Percentiles rank a stretch among this genome's conserved stretches.
Conservation (phyloP, 2,329 filamentous ascomycete genomes). For the Myrmaecium sp. region DNA sequence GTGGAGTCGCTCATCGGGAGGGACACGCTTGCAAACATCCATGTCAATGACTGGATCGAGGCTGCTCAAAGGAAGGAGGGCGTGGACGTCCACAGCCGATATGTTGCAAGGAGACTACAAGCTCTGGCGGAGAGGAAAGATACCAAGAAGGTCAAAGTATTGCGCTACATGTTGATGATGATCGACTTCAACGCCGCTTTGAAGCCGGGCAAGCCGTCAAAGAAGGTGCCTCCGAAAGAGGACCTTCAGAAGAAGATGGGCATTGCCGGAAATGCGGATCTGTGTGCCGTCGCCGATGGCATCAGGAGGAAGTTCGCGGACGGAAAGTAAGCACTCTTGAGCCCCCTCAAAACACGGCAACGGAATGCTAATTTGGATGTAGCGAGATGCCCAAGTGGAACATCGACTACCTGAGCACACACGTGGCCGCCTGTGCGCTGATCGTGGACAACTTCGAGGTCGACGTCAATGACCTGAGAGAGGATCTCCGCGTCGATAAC, state of each 20-base stretch:
- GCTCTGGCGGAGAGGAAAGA: conserved; percentile 37
- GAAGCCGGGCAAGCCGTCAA: conserved; percentile 17
- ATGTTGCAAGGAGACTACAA: conserved; percentile 46
- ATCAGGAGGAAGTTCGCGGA: conserved; percentile 55
- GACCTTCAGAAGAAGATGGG: conserved; percentile 41
- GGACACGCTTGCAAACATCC: conserved; percentile 49
- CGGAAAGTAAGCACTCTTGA: conserved; percentile 21
- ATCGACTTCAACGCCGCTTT: conserved; percentile 30
- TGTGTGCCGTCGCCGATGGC: conserved; percentile 46
- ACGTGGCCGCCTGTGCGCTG: conserved; percentile 54
- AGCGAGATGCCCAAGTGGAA: conserved; percentile 53
- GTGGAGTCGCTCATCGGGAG: conserved; percentile 47
- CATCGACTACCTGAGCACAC: conserved; percentile 53
- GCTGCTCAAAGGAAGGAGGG: conserved; percentile 40
- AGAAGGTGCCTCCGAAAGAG: conserved; percentile 41
- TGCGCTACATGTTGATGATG: conserved; percentile 31
- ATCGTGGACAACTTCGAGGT: conserved; percentile 59
- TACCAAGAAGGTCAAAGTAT: conserved; percentile 28
- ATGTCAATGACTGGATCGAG: conserved; percentile 60
- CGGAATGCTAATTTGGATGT: conserved; percentile 5
- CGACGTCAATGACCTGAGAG: conserved; percentile 50
- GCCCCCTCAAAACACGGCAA: background rate
- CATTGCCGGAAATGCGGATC: conserved; percentile 42
- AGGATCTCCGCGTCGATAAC: conserved; percentile 56
- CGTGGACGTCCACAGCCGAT: conserved; percentile 42